Percentiles rank a stretch among this genome's conserved stretches.
Evolutionary conservation across 352 stramenopile species (phyloP).

Genomic region (Phytophthora hibernalis): DNA sequence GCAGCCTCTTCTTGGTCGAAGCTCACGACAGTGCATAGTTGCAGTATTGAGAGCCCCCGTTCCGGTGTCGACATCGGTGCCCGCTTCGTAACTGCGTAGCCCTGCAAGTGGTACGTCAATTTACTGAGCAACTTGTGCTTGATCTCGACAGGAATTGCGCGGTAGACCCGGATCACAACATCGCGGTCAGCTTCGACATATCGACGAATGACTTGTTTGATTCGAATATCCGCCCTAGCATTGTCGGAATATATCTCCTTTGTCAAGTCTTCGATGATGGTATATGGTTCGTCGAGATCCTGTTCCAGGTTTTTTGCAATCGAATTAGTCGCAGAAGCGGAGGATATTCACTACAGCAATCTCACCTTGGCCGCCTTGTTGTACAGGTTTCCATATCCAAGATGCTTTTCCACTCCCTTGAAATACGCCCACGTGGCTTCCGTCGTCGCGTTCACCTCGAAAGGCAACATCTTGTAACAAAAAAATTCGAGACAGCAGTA

Average conservation of each 20-base stretch:
- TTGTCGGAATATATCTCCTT: slow-evolving; percentile 61
- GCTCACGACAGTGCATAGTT: slow-evolving; percentile 57
- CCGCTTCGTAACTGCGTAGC: slow-evolving; percentile 61
- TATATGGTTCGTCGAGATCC: slow-evolving; percentile 50
- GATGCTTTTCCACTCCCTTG: slow-evolving; percentile 40
- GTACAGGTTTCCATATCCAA: slow-evolving; percentile 36
- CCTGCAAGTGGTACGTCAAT: slow-evolving; percentile 50
- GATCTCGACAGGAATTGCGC: slow-evolving; percentile 57
- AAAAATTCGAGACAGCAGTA: slow-evolving; percentile 30
- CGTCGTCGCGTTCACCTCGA: slow-evolving; percentile 11
- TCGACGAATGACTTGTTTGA: slow-evolving; percentile 62
- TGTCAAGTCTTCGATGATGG: slow-evolving; percentile 61
- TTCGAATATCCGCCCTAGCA: slow-evolving; percentile 51
- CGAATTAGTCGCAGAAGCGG: not conserved
- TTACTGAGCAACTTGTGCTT: slow-evolving; percentile 43
- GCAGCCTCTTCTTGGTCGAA: slow-evolving; percentile 45
- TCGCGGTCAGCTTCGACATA: slow-evolving; percentile 62
- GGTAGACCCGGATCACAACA: slow-evolving; percentile 63
- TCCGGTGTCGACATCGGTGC: slow-evolving; percentile 23
- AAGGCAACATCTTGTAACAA: slow-evolving; percentile 29
- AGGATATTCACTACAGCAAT: not conserved
- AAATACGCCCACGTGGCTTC: slow-evolving; percentile 35
- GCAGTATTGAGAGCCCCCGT: slow-evolving; percentile 47
- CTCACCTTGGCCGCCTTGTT: slow-evolving; percentile 37
- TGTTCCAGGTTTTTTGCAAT: slow-evolving; percentile 1